A percentile compares a stretch with the other conserved stretches of the same genome.
These are phyloP conservation scores for Blastobotrys raffinosifermentans DNA, from an alignment of 1,139 yeast genomes.

Conservation along the genomic window DNA sequence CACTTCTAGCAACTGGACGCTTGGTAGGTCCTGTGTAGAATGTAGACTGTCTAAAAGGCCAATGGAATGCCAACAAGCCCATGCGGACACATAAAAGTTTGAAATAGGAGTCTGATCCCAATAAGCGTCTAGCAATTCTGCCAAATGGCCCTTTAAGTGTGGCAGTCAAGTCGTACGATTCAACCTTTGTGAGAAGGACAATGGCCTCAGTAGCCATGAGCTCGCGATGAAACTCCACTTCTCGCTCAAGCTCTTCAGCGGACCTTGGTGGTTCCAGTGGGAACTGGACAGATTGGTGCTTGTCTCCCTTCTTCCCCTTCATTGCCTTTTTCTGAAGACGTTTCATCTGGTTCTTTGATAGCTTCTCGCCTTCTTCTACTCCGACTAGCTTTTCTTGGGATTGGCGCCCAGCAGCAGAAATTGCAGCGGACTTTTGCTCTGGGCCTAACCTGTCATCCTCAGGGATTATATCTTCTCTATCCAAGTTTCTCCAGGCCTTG, in stretches of 20 bases:
- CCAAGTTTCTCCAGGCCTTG: slow-evolving; percentile 37
- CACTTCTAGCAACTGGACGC: slow-evolving; percentile 40
- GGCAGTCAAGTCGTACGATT: slow-evolving; percentile 37
- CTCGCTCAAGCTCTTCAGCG: slow-evolving; percentile 24
- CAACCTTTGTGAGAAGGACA: slow-evolving; percentile 36
- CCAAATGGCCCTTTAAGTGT: slow-evolving; percentile 35
- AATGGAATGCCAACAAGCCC: slow-evolving; percentile 42
- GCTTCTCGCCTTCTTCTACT: background rate
- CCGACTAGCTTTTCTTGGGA: background rate
- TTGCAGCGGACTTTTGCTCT: background rate
- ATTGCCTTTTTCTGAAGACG: slow-evolving; percentile 34
- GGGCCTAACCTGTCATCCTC: slow-evolving; percentile 2
- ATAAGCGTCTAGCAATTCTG: slow-evolving; percentile 21
- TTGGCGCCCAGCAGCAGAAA: background rate
- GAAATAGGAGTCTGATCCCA: slow-evolving; percentile 33
- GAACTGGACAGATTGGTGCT: slow-evolving; percentile 18
- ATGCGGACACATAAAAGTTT: slow-evolving; percentile 36
- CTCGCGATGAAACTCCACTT: slow-evolving; percentile 32
- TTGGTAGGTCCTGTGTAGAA: slow-evolving; percentile 37
- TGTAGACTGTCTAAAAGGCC: slow-evolving; percentile 43
- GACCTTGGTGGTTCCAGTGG: slow-evolving; percentile 20
- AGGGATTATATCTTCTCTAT: slow-evolving; percentile 21
- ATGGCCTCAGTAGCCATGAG: slow-evolving; percentile 41
- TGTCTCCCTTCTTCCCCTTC: slow-evolving; percentile 19
- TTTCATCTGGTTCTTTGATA: slow-evolving; percentile 39